These are phyloP conservation scores for Linnemannia schmuckeri DNA, from an alignment of 192 early-diverging fungal species.

Conservation along the genomic window DNA sequence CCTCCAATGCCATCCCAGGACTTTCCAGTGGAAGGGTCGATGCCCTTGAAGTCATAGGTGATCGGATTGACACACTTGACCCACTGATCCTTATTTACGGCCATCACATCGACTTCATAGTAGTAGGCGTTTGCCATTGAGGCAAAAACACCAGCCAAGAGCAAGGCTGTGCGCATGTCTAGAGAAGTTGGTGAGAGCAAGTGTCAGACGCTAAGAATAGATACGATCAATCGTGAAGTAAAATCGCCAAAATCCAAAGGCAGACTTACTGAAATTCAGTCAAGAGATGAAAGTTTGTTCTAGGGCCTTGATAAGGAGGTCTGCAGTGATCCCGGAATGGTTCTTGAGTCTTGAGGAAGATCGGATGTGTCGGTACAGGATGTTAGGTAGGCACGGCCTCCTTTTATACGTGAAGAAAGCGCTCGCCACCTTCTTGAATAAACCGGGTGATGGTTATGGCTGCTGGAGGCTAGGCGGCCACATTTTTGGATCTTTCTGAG, in stretches of 20 bases:
- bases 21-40: conserved; percentile 10
- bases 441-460: background rate
- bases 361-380: background rate
- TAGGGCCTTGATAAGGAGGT: background rate
- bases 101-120: conserved; percentile 7
- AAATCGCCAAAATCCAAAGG: background rate
- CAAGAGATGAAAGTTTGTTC: background rate
- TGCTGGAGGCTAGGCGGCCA: background rate
- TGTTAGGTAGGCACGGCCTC: background rate
- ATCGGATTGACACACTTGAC: background rate
- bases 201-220: background rate
- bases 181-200: background rate
- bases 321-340: background rate
- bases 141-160: background rate
- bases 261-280: background rate
- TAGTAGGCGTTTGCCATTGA: conserved; percentile 3
- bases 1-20: background rate
- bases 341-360: background rate
- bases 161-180: conserved; percentile 1
- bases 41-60: conserved; percentile 1
- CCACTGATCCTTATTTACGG: conserved; percentile 1
- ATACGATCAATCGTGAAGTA: background rate
- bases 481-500: background rate
- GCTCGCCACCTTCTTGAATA: background rate
- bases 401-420: background rate